Evolutionary conservation across 1,139 yeast genomes (phyloP).

Genomic region (Magnusiomyces paraingens): DNA sequence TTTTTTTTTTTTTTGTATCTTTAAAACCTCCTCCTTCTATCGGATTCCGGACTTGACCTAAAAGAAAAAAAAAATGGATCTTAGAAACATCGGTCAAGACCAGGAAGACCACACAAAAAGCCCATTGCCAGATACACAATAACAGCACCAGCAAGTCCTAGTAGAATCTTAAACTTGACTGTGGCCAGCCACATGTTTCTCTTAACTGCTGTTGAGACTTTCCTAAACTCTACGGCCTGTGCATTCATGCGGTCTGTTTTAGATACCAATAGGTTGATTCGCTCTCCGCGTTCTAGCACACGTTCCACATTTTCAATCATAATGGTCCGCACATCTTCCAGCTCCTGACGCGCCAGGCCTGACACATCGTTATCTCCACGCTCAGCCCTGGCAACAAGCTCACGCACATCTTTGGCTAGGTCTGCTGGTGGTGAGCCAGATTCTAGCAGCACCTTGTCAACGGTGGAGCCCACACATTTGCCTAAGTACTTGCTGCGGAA

Average conservation of each 20-base stretch:
- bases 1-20: too few relatives aligned
- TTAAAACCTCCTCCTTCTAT: too few relatives aligned
- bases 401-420: slow-evolving; percentile 18
- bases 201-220: slow-evolving; percentile 58
- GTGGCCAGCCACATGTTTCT: slow-evolving; percentile 47
- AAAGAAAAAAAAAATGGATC: too few relatives aligned
- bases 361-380: slow-evolving; percentile 25
- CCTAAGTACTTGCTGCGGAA: slow-evolving; percentile 21
- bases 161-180: slow-evolving; percentile 19
- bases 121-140: slow-evolving; percentile 13
- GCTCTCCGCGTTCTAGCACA: slow-evolving; percentile 72
- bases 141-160: slow-evolving; percentile 6
- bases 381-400: slow-evolving; percentile 23
- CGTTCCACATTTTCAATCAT: slow-evolving; percentile 40
- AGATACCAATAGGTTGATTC: slow-evolving; percentile 65
- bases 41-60: too few relatives aligned
- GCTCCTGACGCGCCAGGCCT: slow-evolving; percentile 33
- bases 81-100: slow-evolving; percentile 7
- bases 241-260: slow-evolving; percentile 73
- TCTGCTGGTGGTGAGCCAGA: slow-evolving; percentile 10
- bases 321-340: slow-evolving; percentile 36
- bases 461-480: slow-evolving; percentile 15
- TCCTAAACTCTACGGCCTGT: slow-evolving; percentile 64
- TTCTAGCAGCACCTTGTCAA: slow-evolving; percentile 10
- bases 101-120: slow-evolving; percentile 15